Conservation (phyloP, 345 rosid genomes). For the Syzygium grande region DNA sequence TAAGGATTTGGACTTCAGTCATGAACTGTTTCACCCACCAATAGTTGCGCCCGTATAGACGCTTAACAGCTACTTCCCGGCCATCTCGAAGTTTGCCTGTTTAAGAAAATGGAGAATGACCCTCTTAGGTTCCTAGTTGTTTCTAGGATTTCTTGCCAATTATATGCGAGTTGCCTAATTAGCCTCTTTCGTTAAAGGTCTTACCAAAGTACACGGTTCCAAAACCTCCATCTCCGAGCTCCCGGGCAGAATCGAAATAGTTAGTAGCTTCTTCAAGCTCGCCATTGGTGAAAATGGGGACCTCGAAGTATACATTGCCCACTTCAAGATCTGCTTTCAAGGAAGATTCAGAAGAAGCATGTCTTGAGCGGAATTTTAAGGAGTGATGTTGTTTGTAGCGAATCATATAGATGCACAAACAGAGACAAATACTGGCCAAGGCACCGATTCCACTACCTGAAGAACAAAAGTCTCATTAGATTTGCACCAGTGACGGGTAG, state of each 20-base stretch:
- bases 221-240: conserved; percentile 69
- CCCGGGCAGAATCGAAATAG: conserved; percentile 30
- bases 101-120: not conserved
- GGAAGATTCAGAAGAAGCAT: conserved; percentile 5
- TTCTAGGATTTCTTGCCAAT: not conserved
- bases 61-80: conserved; percentile 66
- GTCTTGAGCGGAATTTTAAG: conserved; percentile 15
- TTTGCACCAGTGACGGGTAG: not conserved
- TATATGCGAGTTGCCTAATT: not conserved
- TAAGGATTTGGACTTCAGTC: conserved; percentile 49
- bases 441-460: conserved; percentile 36
- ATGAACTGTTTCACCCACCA: conserved; percentile 42
- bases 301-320: conserved; percentile 23
- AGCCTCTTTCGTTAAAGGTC: not conserved
- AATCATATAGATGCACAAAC: conserved; percentile 3
- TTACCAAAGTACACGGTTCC: conserved; percentile 68
- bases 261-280: conserved; percentile 64
- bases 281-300: conserved; percentile 42
- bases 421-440: conserved; percentile 3
- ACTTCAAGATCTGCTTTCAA: conserved; percentile 27
- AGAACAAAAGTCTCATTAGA: not conserved
- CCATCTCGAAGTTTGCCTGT: conserved; percentile 59
- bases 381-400: conserved; percentile 8
- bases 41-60: conserved; percentile 46
- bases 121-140: not conserved